These are phyloP conservation scores for Cyclotella sp. DNA, from an alignment of 108 stramenopile genomes.

Conservation along the genomic window DNA sequence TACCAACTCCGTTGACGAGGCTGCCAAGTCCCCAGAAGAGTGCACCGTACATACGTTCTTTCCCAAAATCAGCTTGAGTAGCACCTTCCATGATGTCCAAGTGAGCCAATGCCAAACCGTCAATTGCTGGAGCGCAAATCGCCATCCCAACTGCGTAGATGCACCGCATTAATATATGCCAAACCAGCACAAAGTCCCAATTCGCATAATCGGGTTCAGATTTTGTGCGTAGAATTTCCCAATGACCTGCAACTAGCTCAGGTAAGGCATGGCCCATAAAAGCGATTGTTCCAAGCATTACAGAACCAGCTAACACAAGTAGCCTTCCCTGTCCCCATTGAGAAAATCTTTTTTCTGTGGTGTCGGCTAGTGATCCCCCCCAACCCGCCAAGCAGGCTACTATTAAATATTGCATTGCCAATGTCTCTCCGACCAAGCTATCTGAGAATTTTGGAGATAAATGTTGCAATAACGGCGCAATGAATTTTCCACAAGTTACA, in stretches of 20 bases:
- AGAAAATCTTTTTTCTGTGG: constrained; percentile 20
- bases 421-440: constrained; percentile 24
- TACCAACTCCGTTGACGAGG: constrained; percentile 46
- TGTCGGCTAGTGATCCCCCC: constrained; percentile 39
- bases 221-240: background rate
- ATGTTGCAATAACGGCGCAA: constrained; percentile 27
- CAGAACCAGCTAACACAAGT: constrained; percentile 19
- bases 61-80: constrained; percentile 27
- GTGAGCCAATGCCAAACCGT: constrained; percentile 29
- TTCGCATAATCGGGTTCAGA: background rate
- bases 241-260: background rate
- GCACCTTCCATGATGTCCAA: constrained; percentile 31
- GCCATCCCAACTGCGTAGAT: constrained; percentile 35
- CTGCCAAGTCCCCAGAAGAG: constrained; percentile 64
- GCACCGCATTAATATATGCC: constrained; percentile 37
- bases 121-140: constrained; percentile 25
- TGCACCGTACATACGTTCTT: constrained; percentile 56
- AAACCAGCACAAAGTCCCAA: constrained; percentile 21
- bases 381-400: constrained; percentile 24
- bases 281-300: constrained; percentile 26
- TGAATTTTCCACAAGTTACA: constrained; percentile 32
- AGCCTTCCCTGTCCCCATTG: constrained; percentile 36
- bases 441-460: constrained; percentile 36
- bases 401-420: constrained; percentile 31
- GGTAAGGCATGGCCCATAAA: constrained; percentile 39